These are phyloP conservation scores for Talaromyces sp. DNA, from an alignment of 2,329 filamentous ascomycete genomes.

Conservation along the genomic window DNA sequence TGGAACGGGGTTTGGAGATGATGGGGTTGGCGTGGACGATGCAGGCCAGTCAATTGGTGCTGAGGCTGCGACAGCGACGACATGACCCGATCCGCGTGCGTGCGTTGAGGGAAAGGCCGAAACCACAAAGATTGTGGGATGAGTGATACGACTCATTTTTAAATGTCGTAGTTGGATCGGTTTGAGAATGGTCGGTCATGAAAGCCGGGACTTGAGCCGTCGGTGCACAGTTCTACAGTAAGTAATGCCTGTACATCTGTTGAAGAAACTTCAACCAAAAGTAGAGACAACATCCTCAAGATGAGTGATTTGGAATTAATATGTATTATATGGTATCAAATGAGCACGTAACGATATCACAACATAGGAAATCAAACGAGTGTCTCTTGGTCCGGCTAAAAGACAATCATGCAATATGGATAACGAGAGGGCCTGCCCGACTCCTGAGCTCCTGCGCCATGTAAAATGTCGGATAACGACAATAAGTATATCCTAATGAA, in stretches of 20 bases:
- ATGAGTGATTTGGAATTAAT: too few species aligned
- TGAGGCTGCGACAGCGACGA: background rate
- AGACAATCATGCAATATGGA: constrained; percentile 18
- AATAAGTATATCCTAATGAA: constrained; percentile 14
- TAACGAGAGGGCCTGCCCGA: constrained; percentile 18
- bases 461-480: constrained; percentile 12
- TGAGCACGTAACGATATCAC: constrained; percentile 11
- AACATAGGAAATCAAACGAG: constrained; percentile 18
- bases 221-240: too few species aligned
- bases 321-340: constrained; percentile 16
- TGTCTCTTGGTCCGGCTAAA: constrained; percentile 17
- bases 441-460: constrained; percentile 18
- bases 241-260: too few species aligned
- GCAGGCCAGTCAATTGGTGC: background rate
- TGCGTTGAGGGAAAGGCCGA: background rate
- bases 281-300: too few species aligned
- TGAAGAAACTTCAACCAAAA: too few species aligned
- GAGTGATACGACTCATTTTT: background rate
- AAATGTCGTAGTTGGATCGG: background rate
- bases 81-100: background rate
- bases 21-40: background rate
- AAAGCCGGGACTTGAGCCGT: too few species aligned
- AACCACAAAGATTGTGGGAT: background rate
- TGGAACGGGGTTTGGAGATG: background rate
- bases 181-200: background rate